Evolutionary conservation across 1,284 basidiomycete species (phyloP).

Genomic region (Ustilago loliicola): DNA sequence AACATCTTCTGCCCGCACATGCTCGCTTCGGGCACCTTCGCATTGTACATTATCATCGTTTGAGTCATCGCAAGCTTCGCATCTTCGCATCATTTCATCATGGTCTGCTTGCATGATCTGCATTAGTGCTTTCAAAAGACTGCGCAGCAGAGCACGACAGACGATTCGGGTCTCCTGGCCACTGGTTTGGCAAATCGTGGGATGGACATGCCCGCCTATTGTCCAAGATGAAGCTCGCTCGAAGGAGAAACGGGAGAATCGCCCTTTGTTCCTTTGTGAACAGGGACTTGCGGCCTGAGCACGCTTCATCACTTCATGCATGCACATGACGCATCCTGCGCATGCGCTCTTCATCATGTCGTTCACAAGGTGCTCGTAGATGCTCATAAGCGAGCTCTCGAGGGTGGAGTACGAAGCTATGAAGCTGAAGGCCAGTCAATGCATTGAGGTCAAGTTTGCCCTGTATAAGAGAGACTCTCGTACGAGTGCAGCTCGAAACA

Average conservation of each 20-base stretch:
- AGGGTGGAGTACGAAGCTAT: no score
- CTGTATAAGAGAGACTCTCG: no score
- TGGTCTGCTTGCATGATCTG: not conserved
- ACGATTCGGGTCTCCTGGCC: no score
- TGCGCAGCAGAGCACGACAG: no score
- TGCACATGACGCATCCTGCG: not conserved
- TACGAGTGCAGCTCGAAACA: not conserved
- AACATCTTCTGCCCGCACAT: not conserved
- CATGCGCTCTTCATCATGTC: no score
- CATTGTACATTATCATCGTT: conserved; percentile 23
- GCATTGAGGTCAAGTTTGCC: not conserved
- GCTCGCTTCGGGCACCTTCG: not conserved
- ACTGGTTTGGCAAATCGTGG: no score
- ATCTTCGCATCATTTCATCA: conserved; percentile 4
- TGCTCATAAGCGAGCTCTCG: no score
- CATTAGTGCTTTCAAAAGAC: not conserved
- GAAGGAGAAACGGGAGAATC: not conserved
- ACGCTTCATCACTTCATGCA: not conserved
- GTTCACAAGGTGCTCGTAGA: no score
- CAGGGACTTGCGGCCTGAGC: not conserved
- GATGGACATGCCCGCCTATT: no score
- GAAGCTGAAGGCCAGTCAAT: no score
- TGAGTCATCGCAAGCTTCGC: conserved; percentile 13
- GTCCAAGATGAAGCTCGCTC: not conserved
- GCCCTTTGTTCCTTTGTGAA: not conserved